Evolutionary conservation across 2,329 filamentous ascomycete species (phyloP).

Genomic region (Fusarium poae): DNA sequence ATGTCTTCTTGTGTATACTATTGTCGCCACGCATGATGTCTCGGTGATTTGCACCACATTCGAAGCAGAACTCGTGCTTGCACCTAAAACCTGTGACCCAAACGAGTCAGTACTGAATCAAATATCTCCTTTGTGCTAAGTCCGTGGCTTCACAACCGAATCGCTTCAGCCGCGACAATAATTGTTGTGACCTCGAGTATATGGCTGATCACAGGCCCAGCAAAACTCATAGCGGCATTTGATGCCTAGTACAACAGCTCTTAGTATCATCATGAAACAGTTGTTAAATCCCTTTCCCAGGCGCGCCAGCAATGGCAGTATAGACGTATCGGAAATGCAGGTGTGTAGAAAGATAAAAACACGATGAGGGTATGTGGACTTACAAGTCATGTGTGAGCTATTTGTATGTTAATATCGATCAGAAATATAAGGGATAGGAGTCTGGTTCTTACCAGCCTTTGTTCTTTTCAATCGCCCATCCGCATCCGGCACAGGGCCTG

Average conservation of each 20-base stretch:
- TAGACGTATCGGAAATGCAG: slow-evolving; percentile 4
- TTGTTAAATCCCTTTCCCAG: slow-evolving; percentile 13
- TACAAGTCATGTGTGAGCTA: slow-evolving; percentile 60
- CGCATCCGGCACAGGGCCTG: slow-evolving; percentile 57
- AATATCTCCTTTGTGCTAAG: background rate
- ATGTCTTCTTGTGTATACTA: slow-evolving; percentile 49
- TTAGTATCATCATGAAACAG: slow-evolving; percentile 25
- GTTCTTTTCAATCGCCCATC: slow-evolving; percentile 57
- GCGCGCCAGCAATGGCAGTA: slow-evolving; percentile 30
- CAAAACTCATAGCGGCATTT: slow-evolving; percentile 54
- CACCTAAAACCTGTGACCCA: slow-evolving; percentile 52
- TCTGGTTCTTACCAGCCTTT: slow-evolving; percentile 57
- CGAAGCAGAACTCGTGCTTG: slow-evolving; percentile 54
- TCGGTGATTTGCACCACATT: slow-evolving; percentile 54
- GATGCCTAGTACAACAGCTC: slow-evolving; percentile 47
- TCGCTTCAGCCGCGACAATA: slow-evolving; percentile 33
- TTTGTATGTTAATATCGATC: slow-evolving; percentile 41
- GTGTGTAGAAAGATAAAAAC: background rate
- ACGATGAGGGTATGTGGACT: slow-evolving; percentile 38
- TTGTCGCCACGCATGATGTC: slow-evolving; percentile 53
- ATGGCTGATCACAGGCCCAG: slow-evolving; percentile 51
- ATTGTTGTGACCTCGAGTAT: slow-evolving; percentile 41
- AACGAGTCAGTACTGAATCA: slow-evolving; percentile 31
- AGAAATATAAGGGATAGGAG: background rate
- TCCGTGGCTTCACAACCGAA: background rate